Evolutionary conservation across 345 rosid genomes (phyloP), one percentile per base, ranked within the genome.

Genomic region (Eutrema yunnanense): DNA sequence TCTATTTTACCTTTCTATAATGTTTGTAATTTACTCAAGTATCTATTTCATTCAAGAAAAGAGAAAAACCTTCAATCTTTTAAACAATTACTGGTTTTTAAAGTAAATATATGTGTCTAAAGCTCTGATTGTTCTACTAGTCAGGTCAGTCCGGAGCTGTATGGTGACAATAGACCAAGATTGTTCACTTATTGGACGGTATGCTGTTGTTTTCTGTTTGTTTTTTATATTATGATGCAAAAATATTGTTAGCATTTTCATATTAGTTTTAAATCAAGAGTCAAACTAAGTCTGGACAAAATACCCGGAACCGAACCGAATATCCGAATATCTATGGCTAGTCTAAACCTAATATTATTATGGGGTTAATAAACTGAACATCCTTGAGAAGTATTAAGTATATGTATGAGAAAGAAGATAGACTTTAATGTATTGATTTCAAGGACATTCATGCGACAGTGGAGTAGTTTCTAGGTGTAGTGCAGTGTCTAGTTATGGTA

Each of bases 141-240:
- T 82, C 98, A 92, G 99, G 99, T 96, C 82, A 96, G 96, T 86
- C 98, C 98, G 78, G 99, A 96, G 89, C 97, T 96, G 44, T 96
- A 96, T 60, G 99, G 98, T 72, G 99, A 96, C 85, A 92, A 80
- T 82, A 85, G 90, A 69, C 97, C 99, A 44, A 82, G 99, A 73
- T 74, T 96, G 63, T 96, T 96, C 84, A 92, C 97, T 13, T 96
- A 96, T 67, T 96, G 99, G 99, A 92, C 99, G 69, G 99, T 92
- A 71, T 80, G 85, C 49, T 81, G 51, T 65, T 58, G 11, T 38
- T 63, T 53, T 32, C 37, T 58, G 9, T 22, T 59, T 34, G 2
- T 19, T 62, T 34, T 40, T 49, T 6, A 19, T 43, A 14, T 36
- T 68, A 42, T 14, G 16, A 57, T 73, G 50, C 61, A 60, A 33